phyloP scores from a whole-genome alignment of 106 monocot species.

The Ottelia alismoides region DNA sequence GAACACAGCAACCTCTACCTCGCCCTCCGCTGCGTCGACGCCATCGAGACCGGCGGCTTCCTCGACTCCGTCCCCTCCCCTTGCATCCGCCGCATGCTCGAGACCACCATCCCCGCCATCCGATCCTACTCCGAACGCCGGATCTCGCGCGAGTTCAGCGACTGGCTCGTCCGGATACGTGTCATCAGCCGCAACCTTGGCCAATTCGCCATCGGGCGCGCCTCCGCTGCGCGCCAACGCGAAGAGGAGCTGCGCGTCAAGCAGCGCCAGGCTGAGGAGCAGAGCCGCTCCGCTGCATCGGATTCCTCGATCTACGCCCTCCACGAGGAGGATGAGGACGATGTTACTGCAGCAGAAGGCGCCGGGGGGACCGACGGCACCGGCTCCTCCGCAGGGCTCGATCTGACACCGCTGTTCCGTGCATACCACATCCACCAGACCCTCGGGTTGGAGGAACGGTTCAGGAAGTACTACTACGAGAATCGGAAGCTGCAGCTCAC shows the following conservation, averaged over 20 bases:
- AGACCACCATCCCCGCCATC: conserved; percentile 54
- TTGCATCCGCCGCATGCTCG: conserved; percentile 69
- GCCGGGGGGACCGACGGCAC: no score
- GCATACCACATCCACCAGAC: conserved; percentile 88
- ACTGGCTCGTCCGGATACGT: conserved; percentile 97
- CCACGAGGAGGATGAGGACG: conserved; percentile 38
- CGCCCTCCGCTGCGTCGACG: conserved; percentile 62
- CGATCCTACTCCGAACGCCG: conserved; percentile 58
- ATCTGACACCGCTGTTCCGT: conserved; percentile 77
- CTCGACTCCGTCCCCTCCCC: conserved; percentile 20
- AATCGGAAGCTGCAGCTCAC: conserved; percentile 98
- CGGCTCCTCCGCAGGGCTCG: conserved; percentile 11
- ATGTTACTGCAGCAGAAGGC: conserved; percentile 4
- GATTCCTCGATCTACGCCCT: conserved; percentile 22
- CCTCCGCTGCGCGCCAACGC: conserved; percentile 81
- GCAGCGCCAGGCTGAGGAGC: conserved; percentile 72
- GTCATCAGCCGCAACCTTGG: conserved; percentile 74
- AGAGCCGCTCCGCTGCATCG: conserved; percentile 10
- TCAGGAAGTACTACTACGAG: conserved; percentile 87
- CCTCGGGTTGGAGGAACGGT: conserved; percentile 58
- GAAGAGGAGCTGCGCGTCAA: conserved; percentile 79
- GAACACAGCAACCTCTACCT: conserved; percentile 51
- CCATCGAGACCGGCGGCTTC: conserved; percentile 42
- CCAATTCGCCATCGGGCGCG: conserved; percentile 83
- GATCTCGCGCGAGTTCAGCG: conserved; percentile 65